phyloP scores from a whole-genome alignment of 1,284 basidiomycete genomes.

The Puccinia horiana region DNA sequence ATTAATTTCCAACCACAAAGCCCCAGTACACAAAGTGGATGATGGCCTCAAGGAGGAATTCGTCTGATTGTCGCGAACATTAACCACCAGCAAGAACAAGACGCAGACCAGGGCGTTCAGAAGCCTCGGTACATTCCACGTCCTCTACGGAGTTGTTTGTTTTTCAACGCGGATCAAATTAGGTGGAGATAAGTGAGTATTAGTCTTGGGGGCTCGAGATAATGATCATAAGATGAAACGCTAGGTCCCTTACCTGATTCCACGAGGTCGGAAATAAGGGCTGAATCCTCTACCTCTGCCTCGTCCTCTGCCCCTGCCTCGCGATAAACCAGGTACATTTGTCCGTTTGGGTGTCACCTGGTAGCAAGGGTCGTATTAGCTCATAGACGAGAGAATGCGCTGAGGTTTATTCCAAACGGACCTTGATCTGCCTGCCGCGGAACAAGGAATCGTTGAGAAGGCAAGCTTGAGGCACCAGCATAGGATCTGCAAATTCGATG shows the following conservation, averaged over 20 bases:
- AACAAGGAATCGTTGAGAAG: constrained; percentile 96
- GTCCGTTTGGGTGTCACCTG: constrained; percentile 90
- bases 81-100: neutral
- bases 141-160: constrained; percentile 1
- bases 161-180: neutral
- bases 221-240: neutral
- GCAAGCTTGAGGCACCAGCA: constrained; percentile 84
- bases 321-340: constrained; percentile 78
- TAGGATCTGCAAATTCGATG: constrained; percentile 96
- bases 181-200: neutral
- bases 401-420: constrained; percentile 58
- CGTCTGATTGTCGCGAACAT: neutral
- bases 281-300: constrained; percentile 45
- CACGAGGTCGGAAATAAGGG: constrained; percentile 46
- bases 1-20: neutral
- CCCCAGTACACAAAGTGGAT: neutral
- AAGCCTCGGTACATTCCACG: constrained; percentile 48
- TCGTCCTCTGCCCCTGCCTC: constrained; percentile 58
- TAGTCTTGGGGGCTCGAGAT: neutral
- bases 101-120: constrained; percentile 2
- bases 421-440: constrained; percentile 88
- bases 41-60: neutral
- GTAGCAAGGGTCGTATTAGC: neutral
- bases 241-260: constrained; percentile 29
- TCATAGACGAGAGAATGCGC: constrained; percentile 24